Base-by-base conservation (phyloP, 1,284 basidiomycete species). In the Thecaphora thlaspeos region DNA sequence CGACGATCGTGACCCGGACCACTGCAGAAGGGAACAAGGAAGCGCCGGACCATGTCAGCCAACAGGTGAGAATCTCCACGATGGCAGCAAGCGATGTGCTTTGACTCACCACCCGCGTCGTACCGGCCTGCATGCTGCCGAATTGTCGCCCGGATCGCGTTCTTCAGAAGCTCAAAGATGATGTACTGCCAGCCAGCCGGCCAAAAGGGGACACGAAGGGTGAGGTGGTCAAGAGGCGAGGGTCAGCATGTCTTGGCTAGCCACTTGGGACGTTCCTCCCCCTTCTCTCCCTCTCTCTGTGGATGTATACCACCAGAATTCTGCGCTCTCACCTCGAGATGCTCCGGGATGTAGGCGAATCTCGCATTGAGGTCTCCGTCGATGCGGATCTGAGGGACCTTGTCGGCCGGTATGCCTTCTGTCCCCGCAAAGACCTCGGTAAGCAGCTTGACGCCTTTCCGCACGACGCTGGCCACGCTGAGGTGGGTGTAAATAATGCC, bases 261-360 rank as follows among this genome's bases (percentile, higher is more conserved):
- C n/a, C n/a, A n/a, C n/a, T n/a, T n/a, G 3, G 3, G 37, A n/a
- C 5, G 23, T 26, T 7, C 7, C 28, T 30, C 8, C 14, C 28
- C 8, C 7, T 14, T 14, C 8, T 30, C 28, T 14, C 28, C 14
- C 28, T 30, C 14, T 30, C 28, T 30, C 8, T 14, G 28, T 14
- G 8, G 28, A 30, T 8, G 28, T 14, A 14, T 14, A 30, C 14
- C 28, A 14, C 28, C 14, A 14, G 8, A 30, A 14, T n/a, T n/a
- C 8, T 7, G 28, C 28, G 14, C 7, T 7, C 19, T 14, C 37
- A 36, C 19, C 32, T 63, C 91, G 44, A 94, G 81, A 78, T 94
- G 91, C 74, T 92, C 90, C 36, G 85, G 83, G 60, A 94, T 90
- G 75, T 92, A 94, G 1, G 90, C 82, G 78, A 94, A 91, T 51